Percentiles rank a stretch among this genome's conserved stretches.
Conservation (phyloP, 2,329 filamentous ascomycete genomes). For the Cladosporium sphaerospermum region DNA sequence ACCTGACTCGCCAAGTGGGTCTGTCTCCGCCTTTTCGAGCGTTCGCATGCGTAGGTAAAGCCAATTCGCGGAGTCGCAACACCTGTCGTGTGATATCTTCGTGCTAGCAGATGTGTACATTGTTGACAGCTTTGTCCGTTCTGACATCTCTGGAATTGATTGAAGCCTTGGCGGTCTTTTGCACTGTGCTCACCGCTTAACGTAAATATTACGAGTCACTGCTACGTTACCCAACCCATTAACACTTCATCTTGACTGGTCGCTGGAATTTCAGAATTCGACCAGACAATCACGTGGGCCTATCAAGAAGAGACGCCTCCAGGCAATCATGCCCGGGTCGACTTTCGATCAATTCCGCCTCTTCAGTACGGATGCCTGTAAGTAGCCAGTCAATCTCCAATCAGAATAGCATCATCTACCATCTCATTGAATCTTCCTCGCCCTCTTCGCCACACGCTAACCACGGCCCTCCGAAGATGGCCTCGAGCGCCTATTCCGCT, state of each 20-base stretch:
- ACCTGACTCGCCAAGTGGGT: too few relatives aligned
- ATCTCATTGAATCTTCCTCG: neutral
- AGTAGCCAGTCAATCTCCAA: neutral
- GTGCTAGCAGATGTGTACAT: too few relatives aligned
- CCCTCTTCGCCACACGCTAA: neutral
- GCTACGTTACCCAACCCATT: neutral
- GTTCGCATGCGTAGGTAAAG: too few relatives aligned
- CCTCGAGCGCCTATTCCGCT: slow-evolving; percentile 1
- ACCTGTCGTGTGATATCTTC: too few relatives aligned
- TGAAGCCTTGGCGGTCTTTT: neutral
- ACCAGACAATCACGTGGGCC: neutral
- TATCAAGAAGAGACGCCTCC: neutral
- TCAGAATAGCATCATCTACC: neutral
- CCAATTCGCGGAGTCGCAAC: too few relatives aligned
- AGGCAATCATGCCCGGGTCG: neutral
- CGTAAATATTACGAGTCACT: neutral
- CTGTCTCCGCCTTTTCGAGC: too few relatives aligned
- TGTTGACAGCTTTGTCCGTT: too few relatives aligned
- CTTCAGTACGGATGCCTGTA: slow-evolving; percentile 5
- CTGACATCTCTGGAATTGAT: neutral
- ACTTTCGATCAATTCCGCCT: slow-evolving; percentile 2
- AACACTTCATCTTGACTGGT: neutral
- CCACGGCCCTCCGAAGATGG: neutral
- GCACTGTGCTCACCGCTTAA: neutral
- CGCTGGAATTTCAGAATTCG: neutral